Evolutionary conservation across 257 asterid species (phyloP).

Genomic region (Ophiorrhiza pumila): DNA sequence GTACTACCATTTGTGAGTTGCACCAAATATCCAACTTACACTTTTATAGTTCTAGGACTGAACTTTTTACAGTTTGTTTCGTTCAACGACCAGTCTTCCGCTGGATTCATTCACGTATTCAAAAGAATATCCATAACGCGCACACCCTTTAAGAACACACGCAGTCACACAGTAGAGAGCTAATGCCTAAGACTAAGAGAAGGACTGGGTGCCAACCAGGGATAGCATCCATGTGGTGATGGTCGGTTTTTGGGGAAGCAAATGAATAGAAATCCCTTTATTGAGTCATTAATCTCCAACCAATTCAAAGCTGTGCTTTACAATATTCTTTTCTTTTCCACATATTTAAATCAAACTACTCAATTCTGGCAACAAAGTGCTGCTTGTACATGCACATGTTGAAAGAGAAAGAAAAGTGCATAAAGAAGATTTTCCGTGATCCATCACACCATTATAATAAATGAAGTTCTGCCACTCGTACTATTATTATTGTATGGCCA

Average conservation of each 20-base stretch:
- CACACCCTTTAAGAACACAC: not conserved
- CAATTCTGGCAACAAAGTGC: not conserved
- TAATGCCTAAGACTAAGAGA: no score
- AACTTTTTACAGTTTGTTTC: no score
- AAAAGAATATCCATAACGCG: no score
- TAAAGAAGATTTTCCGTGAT: slow-evolving; percentile 21
- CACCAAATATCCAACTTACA: no score
- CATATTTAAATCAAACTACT: slow-evolving; percentile 17
- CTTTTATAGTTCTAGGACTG: no score
- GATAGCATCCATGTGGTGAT: slow-evolving; percentile 29
- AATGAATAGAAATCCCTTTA: slow-evolving; percentile 7
- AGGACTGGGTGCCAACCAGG: slow-evolving; percentile 9
- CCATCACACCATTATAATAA: slow-evolving; percentile 18
- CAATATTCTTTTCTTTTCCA: not conserved
- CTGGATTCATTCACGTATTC: no score
- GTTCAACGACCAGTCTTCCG: no score
- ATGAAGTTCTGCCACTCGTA: not conserved
- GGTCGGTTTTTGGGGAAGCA: slow-evolving; percentile 22
- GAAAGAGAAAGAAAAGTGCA: slow-evolving; percentile 14
- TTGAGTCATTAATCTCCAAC: slow-evolving; percentile 15
- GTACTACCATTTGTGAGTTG: no score
- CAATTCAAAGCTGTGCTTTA: slow-evolving; percentile 12
- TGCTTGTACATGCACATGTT: slow-evolving; percentile 2
- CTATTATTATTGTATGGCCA: not conserved
- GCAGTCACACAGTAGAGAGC: not conserved